A percentile compares a stretch with the other conserved stretches of the same genome.
These are phyloP conservation scores for Phlyctochytrium bullatum DNA, from an alignment of 192 early-diverging fungal genomes.

Conservation along the genomic window DNA sequence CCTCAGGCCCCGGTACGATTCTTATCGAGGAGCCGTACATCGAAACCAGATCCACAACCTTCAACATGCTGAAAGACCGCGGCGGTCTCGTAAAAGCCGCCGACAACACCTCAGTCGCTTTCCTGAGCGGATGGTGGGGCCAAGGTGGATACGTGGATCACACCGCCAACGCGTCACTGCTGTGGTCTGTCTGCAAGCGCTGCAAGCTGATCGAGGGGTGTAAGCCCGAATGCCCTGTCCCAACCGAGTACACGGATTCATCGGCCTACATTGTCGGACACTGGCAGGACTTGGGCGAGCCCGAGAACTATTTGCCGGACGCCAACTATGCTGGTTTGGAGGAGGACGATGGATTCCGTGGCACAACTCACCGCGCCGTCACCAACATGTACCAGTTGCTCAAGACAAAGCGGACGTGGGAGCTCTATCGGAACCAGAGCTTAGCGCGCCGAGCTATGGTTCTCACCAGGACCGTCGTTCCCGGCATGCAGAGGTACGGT, in stretches of 20 bases:
- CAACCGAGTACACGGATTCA: background rate
- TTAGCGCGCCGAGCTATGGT: constrained; percentile 6
- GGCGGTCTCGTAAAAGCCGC: background rate
- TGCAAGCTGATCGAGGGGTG: constrained; percentile 15
- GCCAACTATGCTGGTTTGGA: constrained; percentile 5
- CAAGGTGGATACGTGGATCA: constrained; percentile 3
- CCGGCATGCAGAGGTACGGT: constrained; percentile 18
- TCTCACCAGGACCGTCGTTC: constrained; percentile 8
- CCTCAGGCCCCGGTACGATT: background rate
- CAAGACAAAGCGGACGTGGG: constrained; percentile 9
- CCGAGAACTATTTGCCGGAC: constrained; percentile 7
- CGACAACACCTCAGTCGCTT: background rate
- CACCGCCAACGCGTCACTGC: constrained; percentile 5
- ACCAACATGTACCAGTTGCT: constrained; percentile 24
- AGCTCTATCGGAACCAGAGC: constrained; percentile 13
- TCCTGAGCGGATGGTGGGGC: background rate
- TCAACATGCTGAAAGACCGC: background rate
- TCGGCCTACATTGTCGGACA: constrained; percentile 9
- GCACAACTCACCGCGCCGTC: constrained; percentile 4
- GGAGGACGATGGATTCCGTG: constrained; percentile 11
- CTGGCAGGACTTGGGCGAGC: constrained; percentile 22
- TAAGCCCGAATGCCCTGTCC: background rate
- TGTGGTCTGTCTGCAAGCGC: constrained; percentile 19
- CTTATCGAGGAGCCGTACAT: background rate
- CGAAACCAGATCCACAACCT: background rate